Conservation (phyloP, 2,329 filamentous ascomycete species). For the Phyllosticta citriasiana region DNA sequence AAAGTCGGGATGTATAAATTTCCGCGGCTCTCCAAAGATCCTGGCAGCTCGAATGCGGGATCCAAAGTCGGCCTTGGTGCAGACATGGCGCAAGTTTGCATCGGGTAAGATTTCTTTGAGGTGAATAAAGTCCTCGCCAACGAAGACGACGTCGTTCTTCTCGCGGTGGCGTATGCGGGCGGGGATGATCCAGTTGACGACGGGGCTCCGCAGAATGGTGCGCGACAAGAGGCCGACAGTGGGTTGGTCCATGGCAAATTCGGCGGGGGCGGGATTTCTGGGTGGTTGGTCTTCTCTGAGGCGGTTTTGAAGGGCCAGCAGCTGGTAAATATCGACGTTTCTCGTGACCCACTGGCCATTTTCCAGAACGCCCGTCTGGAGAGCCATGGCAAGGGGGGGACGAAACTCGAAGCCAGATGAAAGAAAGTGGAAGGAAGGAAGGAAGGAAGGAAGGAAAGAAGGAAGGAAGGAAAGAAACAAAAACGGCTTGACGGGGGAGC, state of each 20-base stretch:
- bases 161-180: conserved; percentile 61
- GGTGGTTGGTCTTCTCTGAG: conserved; percentile 17
- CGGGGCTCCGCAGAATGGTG: conserved; percentile 67
- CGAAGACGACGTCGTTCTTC: conserved; percentile 74
- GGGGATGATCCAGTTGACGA: conserved; percentile 67
- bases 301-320: conserved; percentile 20
- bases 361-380: conserved; percentile 16
- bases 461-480: background rate
- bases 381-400: conserved; percentile 10
- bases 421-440: no score
- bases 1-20: conserved; percentile 6
- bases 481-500: background rate
- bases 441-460: background rate
- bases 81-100: conserved; percentile 61
- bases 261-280: conserved; percentile 20
- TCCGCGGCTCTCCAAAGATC: conserved; percentile 50
- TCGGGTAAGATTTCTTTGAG: conserved; percentile 64
- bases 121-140: conserved; percentile 74
- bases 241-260: conserved; percentile 30
- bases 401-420: background rate
- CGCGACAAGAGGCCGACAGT: conserved; percentile 64
- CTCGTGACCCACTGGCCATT: conserved; percentile 27
- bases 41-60: conserved; percentile 68
- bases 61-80: conserved; percentile 69
- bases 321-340: conserved; percentile 31